Evolutionary conservation across 1,284 basidiomycete species (phyloP).

Genomic region (Austroboletus novae-zelandiae): DNA sequence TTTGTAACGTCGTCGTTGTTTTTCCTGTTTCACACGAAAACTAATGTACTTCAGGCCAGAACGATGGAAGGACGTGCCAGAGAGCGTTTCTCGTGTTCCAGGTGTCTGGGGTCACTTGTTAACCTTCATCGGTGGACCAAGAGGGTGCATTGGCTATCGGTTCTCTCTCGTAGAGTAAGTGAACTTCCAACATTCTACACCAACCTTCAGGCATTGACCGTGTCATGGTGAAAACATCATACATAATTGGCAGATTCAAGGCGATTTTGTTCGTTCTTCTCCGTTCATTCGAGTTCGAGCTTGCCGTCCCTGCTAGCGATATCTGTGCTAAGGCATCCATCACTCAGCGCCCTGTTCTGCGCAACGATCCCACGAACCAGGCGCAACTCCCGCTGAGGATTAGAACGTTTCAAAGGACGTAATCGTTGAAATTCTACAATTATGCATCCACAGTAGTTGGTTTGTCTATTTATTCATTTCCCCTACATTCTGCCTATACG

Average conservation of each 20-base stretch:
- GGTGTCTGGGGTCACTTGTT: slow-evolving; percentile 59
- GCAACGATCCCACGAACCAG: background rate
- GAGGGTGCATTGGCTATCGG: slow-evolving; percentile 67
- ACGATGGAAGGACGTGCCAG: slow-evolving; percentile 53
- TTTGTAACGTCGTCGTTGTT: slow-evolving; percentile 1
- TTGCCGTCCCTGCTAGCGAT: background rate
- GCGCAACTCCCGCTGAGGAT: background rate
- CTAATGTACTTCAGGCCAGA: slow-evolving; percentile 42
- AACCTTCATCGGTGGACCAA: slow-evolving; percentile 60
- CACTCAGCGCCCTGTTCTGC: background rate
- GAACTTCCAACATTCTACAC: slow-evolving; percentile 30
- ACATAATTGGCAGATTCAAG: slow-evolving; percentile 44
- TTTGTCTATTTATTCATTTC: too few relatives aligned
- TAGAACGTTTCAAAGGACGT: background rate
- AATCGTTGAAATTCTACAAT: too few relatives aligned
- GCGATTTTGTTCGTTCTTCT: slow-evolving; percentile 37
- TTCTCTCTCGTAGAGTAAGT: slow-evolving; percentile 46
- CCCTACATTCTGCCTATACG: too few relatives aligned
- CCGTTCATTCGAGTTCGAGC: background rate
- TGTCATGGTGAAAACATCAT: background rate
- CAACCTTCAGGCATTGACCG: too few relatives aligned
- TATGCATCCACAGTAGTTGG: too few relatives aligned
- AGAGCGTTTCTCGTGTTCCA: slow-evolving; percentile 46
- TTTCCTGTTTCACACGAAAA: background rate
- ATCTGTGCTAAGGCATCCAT: background rate